A percentile compares a stretch with the other conserved stretches of the same genome.
These are phyloP conservation scores for Leccinum subgranulosum DNA, from an alignment of 768 basidiomycete species.

Conservation along the genomic window DNA sequence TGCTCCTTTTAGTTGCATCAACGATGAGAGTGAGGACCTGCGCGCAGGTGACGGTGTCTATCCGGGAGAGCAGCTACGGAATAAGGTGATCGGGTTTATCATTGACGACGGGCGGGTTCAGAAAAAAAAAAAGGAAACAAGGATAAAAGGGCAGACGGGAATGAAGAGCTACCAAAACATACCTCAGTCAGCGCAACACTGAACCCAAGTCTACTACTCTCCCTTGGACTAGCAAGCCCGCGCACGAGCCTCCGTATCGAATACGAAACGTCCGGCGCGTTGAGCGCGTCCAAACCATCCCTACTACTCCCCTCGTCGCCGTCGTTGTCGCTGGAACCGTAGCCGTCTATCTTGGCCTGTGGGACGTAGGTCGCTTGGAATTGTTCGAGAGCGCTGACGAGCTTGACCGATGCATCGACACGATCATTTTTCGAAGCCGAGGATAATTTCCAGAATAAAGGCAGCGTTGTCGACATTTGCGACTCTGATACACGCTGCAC, in stretches of 20 bases:
- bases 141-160: not conserved
- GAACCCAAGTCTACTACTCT: conserved; percentile 92
- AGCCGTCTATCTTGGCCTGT: conserved; percentile 38
- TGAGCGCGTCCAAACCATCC: conserved; percentile 59
- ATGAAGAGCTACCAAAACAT: conserved; percentile 20
- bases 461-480: conserved; percentile 82
- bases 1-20: conserved; percentile 66
- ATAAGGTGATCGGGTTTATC: not conserved
- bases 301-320: conserved; percentile 18
- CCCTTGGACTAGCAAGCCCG: conserved; percentile 87
- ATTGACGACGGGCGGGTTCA: not conserved
- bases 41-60: conserved; percentile 71
- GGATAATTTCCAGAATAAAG: conserved; percentile 92
- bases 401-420: conserved; percentile 80
- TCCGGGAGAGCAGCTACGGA: conserved; percentile 71
- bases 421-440: conserved; percentile 77
- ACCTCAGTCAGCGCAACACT: conserved; percentile 96
- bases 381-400: conserved; percentile 75
- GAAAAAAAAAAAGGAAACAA: not conserved
- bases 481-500: no score
- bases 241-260: conserved; percentile 83
- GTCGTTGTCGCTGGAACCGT: conserved; percentile 32
- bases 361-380: conserved; percentile 72
- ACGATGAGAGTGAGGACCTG: conserved; percentile 77
- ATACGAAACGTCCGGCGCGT: conserved; percentile 91